Percentiles rank a stretch among this genome's conserved stretches.
Evolutionary conservation across 2,329 filamentous ascomycete genomes (phyloP).

Genomic region (Diaporthe amygdali): DNA sequence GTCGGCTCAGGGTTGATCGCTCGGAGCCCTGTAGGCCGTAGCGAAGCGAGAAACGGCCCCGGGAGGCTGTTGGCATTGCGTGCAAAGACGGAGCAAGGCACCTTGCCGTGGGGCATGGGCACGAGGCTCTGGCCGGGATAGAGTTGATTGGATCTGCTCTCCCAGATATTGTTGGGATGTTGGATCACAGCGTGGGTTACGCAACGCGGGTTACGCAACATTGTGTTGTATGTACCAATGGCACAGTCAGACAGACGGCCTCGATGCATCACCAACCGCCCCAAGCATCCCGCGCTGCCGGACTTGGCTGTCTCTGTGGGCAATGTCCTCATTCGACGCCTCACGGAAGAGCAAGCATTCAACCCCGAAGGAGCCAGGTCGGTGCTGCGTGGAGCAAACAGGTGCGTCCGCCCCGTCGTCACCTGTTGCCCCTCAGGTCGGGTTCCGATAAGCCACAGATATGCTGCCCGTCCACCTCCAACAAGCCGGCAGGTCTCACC

Average conservation of each 20-base stretch:
- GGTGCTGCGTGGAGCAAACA: not conserved
- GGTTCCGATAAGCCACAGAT: conserved; percentile 15
- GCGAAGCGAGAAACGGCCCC: not conserved
- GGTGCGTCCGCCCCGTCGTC: not conserved
- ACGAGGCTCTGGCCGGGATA: conserved; percentile 11
- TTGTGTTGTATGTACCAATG: not conserved
- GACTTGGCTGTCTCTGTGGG: conserved; percentile 15
- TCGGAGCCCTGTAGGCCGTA: not conserved
- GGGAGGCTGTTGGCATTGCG: not conserved
- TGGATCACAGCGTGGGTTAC: conserved; percentile 1
- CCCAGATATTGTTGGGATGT: not conserved
- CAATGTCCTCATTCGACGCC: conserved; percentile 10
- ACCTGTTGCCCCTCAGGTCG: not conserved
- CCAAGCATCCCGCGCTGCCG: conserved; percentile 12
- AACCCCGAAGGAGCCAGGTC: not conserved
- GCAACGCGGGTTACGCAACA: conserved; percentile 8
- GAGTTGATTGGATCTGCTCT: not conserved
- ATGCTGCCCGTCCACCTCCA: conserved; percentile 1
- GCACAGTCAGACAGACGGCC: not conserved
- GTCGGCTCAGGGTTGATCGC: not conserved
- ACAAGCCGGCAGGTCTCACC: conserved; percentile 22
- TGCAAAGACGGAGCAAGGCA: not conserved
- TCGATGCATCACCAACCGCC: not conserved
- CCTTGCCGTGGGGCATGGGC: not conserved
- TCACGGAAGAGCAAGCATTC: not conserved